Evolutionary conservation across 805 yeast species (phyloP).

Genomic region (Grigorovia jiainica): DNA sequence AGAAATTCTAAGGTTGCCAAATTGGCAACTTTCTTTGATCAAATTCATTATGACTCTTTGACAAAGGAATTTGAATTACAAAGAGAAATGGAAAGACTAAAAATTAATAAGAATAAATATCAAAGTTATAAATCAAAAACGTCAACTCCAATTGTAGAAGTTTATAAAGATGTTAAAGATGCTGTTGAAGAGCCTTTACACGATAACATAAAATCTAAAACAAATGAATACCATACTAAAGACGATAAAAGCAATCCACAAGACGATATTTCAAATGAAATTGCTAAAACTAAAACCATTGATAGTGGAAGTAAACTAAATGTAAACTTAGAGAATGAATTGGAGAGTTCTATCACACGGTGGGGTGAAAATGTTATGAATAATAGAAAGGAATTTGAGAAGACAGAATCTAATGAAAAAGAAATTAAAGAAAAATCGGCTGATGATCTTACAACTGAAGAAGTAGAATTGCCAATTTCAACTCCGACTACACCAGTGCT

Average conservation of each 20-base stretch:
- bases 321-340: constrained; percentile 20
- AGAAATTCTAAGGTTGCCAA: constrained; percentile 42
- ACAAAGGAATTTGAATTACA: constrained; percentile 82
- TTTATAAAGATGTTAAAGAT: constrained; percentile 79
- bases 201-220: constrained; percentile 10
- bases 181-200: constrained; percentile 58
- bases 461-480: constrained; percentile 15
- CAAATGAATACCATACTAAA: constrained; percentile 3
- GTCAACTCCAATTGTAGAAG: constrained; percentile 82
- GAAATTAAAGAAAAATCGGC: neutral
- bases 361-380: constrained; percentile 23
- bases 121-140: constrained; percentile 62
- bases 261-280: neutral
- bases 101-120: constrained; percentile 49
- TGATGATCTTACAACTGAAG: neutral
- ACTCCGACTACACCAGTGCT: constrained; percentile 14
- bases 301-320: constrained; percentile 7
- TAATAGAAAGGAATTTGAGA: neutral
- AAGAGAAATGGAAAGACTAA: constrained; percentile 67
- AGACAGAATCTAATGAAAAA: constrained; percentile 6
- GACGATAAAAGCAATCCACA: constrained; percentile 3
- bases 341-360: constrained; percentile 24
- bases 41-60: constrained; percentile 67
- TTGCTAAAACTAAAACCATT: neutral
- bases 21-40: constrained; percentile 58